phyloP scores from a whole-genome alignment of 1,284 basidiomycete genomes.

The Cutaneotrichosporon sp. region DNA sequence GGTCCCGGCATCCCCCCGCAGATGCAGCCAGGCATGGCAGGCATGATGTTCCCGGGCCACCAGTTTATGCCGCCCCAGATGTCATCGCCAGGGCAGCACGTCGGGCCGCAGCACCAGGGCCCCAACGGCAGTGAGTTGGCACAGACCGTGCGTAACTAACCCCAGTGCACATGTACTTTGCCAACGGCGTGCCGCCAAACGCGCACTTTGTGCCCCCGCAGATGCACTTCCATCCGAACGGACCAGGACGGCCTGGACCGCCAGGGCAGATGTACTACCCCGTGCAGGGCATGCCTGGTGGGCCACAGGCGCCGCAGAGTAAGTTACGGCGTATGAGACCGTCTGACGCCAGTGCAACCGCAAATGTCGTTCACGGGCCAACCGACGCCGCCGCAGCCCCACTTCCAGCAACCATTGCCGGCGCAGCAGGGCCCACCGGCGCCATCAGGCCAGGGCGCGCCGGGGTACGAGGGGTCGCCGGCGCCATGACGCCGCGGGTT shows the following conservation, averaged over 20 bases:
- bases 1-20: constrained; percentile 33
- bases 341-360: constrained; percentile 12
- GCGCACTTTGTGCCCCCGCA: constrained; percentile 38
- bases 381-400: constrained; percentile 20
- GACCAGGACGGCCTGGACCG: constrained; percentile 19
- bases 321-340: constrained; percentile 8
- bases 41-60: constrained; percentile 38
- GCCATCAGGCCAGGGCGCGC: background rate
- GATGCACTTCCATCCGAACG: constrained; percentile 34
- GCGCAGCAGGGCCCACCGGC: constrained; percentile 5
- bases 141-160: constrained; percentile 12
- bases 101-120: constrained; percentile 24
- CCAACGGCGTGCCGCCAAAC: constrained; percentile 22
- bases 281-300: constrained; percentile 4
- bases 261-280: constrained; percentile 21
- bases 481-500: constrained; percentile 5
- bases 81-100: constrained; percentile 24
- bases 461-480: constrained; percentile 9
- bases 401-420: constrained; percentile 21
- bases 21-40: constrained; percentile 24
- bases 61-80: constrained; percentile 27
- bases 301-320: constrained; percentile 43
- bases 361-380: constrained; percentile 18
- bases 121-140: constrained; percentile 35
- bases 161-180: constrained; percentile 19